Base-by-base conservation (phyloP, 768 basidiomycete species). In the Xerocomellus dryophilus region DNA sequence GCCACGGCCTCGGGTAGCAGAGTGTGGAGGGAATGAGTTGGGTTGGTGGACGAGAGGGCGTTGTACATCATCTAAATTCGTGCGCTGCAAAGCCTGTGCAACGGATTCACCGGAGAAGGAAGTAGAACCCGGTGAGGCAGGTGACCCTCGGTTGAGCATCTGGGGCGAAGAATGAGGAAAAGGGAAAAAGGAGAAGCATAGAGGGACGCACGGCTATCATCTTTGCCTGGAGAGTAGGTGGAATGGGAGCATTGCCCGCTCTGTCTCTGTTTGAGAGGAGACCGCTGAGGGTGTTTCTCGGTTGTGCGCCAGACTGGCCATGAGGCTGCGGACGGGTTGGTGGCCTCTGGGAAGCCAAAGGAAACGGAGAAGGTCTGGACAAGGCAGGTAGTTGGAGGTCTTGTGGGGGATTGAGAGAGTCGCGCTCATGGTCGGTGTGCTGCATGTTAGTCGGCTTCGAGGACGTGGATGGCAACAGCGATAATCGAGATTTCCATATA, bases 141-240 rank as follows among this genome's bases (percentile, higher is more conserved):
- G 55, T 8, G 64, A 61, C 21, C 70, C 74, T 11, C 76, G 73
- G 59, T 75, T 75, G 39, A 79, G 76, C 74, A 82, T 77, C 81
- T 79, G 69, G 58, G 32, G 35, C 29, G 14, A 44, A 60, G 58
- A 59, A 61, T 66, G 66, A 53, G 47, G 45, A 44, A 3, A 32
- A 47, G 60, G 51, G 8, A 14, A 15, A 17, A 41, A 23, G 3
- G 18, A 17, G 17, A 10, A 5, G 42, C 25, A 1, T 12, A 20
- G 32, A 14, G 35, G 41, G 40, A 77, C 83, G 62, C 67, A 95
- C 93, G 27, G 88, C 90, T 39, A 89, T 90, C 88, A 98, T 90
- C 77, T 93, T 97, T 57, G 90, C 92, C 67, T 94, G 93, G 42
- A 98, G 79, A 43, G 83, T 80, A 0, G 94, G 91, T 0, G 95